Base-by-base conservation (phyloP, 1,284 basidiomycete genomes). In the Cutaneotrichosporon sp. region DNA sequence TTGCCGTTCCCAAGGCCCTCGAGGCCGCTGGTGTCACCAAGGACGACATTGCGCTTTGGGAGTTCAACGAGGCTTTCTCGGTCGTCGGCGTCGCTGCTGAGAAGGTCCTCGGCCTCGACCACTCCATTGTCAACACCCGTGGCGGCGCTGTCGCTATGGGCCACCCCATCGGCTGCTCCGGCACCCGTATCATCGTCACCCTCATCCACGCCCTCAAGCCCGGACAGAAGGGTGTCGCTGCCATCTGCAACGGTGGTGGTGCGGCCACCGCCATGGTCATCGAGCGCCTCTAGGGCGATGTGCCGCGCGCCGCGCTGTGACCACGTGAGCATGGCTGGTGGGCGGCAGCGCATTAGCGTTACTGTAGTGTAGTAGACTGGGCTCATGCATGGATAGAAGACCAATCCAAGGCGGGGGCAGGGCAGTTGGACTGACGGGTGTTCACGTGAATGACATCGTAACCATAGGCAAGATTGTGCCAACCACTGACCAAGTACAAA, bases 31-130 rank as follows among this genome's bases (percentile, higher is more conserved):
- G 91, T 71, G 83, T 99, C 64, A 87, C 87, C 36, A 79, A 89
- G 64, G 85, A 90, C 58, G 92, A 99, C 76, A 92, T 99, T 70
- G 86, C 93, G 38, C 86, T 91, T 61, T 99, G 93, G 78, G 97
- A 99, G 82, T 88, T 99, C 81, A 99, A 99, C 82, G 97, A 96
- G 81, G 97, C 96, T 18, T 99, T 99, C 85, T 95, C 94, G 0
- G 91, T 92, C 40, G 96, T 98, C 73, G 89, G 92, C 75, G 87
- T 91, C 57, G 88, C 94, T 60, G 91, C 92, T 2, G 93, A 98
- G 83, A 91, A 96, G 82, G 86, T 92, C 51, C 85, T 97, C 65
- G 86, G 85, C 65, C 85, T 99, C 67, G 89, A 92, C 76, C 86
- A 90, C 36, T 85, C 86, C 66, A 97, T 96, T 84, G 88, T 98